Base-by-base conservation (phyloP, 176 grass and related monocot genomes). In the Eremochloa ophiuroides region DNA sequence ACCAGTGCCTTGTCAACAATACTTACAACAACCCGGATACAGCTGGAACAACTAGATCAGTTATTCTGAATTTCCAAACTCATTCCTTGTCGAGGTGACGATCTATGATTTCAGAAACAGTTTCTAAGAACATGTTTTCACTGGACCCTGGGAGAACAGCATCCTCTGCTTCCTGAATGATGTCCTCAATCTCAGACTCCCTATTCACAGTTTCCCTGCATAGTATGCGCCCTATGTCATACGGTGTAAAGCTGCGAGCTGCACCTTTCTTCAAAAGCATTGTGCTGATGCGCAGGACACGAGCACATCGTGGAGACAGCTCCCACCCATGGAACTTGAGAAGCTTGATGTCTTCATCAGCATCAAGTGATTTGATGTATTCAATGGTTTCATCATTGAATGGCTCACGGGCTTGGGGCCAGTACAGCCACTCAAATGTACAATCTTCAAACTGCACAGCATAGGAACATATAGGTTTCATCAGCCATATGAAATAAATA, bases 221-320 rank as follows among this genome's bases (percentile, higher is more conserved):
- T 86, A 96, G 66, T 82, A 96, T 85, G 41, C 90, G 89, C 26
- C 93, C 93, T 55, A 96, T 96, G 73, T 93, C 88, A 69, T 83
- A 86, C 1, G 93, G 93, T 65, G 90, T 91, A 37, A 96, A 83
- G 40, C 90, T 85, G 16, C 83, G 89, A 8, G 74, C 66, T 43
- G 77, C 76, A 15, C 93, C 93, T 47, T 96, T 96, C 74, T 91
- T 96, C 79, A 96, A 78, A 75, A 96, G 93, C 85, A 93, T 91
- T 40, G 93, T 93, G 56, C 87, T 81, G 74, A 92, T 91, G 59
- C 75, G 77, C 66, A 93, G 59, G 55, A 87, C 76, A 15, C 80
- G 71, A 53, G 75, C 75, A 2, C 90, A 93, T 26, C 78, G 69
- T 30, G 71, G 30, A 28, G 90, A 80, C 62, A 92, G 87, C 44